phyloP scores from a whole-genome alignment of 257 asterid species.

The Prunella vulgaris region DNA sequence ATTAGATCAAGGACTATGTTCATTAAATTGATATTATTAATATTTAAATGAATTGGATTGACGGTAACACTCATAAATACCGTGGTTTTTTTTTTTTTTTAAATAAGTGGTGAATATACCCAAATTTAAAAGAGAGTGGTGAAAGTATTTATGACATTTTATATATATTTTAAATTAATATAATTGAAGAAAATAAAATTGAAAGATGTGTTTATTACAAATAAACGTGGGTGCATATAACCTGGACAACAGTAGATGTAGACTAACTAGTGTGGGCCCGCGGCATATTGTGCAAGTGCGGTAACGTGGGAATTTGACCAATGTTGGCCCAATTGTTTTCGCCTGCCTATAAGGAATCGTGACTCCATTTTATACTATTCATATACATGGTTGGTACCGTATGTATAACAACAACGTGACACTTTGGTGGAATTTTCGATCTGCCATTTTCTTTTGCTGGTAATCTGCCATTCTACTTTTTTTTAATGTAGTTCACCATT shows the following conservation, averaged over 20 bases:
- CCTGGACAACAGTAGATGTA: neutral
- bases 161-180: no score
- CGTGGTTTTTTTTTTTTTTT: no score
- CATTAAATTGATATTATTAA: neutral
- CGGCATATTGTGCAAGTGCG: neutral
- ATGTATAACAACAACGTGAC: neutral
- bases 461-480: neutral
- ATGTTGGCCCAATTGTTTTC: neutral
- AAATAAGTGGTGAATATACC: no score
- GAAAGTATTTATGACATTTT: no score
- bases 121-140: no score
- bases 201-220: no score
- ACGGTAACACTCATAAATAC: no score
- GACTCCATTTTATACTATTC: no score
- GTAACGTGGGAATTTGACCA: neutral
- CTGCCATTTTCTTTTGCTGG: neutral
- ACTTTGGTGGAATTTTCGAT: neutral
- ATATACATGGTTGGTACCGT: neutral
- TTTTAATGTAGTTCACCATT: neutral
- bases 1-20: neutral
- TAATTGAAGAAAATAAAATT: no score
- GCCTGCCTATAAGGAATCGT: neutral
- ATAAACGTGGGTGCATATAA: no score
- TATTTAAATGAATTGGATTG: no score
- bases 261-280: conserved; percentile 18